Conservation (phyloP, 352 stramenopile genomes). For the Pythium coloratum region DNA sequence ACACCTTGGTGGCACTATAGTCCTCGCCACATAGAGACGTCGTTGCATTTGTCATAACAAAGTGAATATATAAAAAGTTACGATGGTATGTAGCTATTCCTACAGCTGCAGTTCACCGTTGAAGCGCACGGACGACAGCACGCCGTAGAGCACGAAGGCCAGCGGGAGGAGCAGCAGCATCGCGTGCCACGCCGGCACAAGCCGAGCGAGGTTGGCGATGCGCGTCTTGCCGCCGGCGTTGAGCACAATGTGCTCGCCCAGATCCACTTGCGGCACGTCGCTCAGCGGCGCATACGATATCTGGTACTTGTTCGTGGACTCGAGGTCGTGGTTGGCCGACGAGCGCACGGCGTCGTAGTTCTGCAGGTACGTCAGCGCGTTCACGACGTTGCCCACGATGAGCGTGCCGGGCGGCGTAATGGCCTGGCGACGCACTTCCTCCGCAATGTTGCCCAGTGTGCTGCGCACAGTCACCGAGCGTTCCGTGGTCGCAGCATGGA, state of each 20-base stretch:
- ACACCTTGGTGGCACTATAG: not conserved
- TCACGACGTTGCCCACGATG: conserved; percentile 93
- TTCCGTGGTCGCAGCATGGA: conserved; percentile 92
- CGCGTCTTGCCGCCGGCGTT: conserved; percentile 26
- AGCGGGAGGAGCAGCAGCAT: conserved; percentile 32
- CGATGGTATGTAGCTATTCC: not conserved
- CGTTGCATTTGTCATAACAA: not conserved
- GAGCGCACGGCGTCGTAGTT: conserved; percentile 57
- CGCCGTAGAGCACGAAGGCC: conserved; percentile 22
- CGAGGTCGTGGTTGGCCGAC: conserved; percentile 22
- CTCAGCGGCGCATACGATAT: conserved; percentile 65
- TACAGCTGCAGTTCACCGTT: conserved; percentile 16
- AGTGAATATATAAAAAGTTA: conserved; percentile 1
- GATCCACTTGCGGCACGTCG: conserved; percentile 47
- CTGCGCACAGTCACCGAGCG: conserved; percentile 88
- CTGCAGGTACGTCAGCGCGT: conserved; percentile 63
- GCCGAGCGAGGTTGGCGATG: not conserved
- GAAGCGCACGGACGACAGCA: conserved; percentile 8
- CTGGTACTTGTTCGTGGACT: conserved; percentile 50
- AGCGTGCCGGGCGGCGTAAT: conserved; percentile 92
- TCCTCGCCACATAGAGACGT: not conserved
- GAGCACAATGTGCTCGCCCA: conserved; percentile 62
- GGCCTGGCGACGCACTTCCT: conserved; percentile 80
- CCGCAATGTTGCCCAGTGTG: conserved; percentile 88
- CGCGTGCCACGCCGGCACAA: conserved; percentile 24